Conservation (phyloP, 2,329 filamentous ascomycete species). For the Gliomastix tumulicola region DNA sequence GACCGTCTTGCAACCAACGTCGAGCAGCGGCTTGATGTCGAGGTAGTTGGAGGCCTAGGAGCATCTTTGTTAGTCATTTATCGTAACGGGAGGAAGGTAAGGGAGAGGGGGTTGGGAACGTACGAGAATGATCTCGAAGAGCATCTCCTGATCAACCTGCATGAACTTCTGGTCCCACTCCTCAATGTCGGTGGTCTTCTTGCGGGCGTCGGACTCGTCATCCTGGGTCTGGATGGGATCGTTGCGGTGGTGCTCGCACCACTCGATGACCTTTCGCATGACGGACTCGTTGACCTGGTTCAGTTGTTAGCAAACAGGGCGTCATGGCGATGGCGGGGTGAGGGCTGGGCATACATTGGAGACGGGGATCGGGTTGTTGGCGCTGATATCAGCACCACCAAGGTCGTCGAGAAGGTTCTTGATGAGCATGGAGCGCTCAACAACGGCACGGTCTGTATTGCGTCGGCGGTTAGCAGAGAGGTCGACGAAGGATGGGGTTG, state of each 20-base stretch:
- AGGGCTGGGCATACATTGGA: conserved; percentile 57
- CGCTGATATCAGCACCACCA: conserved; percentile 51
- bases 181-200: conserved; percentile 98
- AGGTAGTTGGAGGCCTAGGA: conserved; percentile 92
- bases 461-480: conserved; percentile 2
- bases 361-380: conserved; percentile 72
- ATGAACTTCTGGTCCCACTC: conserved; percentile 99
- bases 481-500: conserved; percentile 3
- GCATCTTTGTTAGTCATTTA: conserved; percentile 4
- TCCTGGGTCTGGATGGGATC: conserved; percentile 78
- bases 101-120: conserved; percentile 20
- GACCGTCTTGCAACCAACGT: conserved; percentile 98
- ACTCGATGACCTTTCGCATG: conserved; percentile 92
- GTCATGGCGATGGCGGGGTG: conserved; percentile 2
- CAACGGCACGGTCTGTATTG: conserved; percentile 66
- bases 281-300: conserved; percentile 82
- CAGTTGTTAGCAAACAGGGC: conserved; percentile 6
- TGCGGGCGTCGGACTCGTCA: conserved; percentile 87
- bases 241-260: conserved; percentile 91
- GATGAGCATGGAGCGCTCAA: conserved; percentile 88
- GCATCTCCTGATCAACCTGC: conserved; percentile 99
- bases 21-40: conserved; percentile 95
- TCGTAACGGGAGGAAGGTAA: conserved; percentile 2
- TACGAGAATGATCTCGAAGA: conserved; percentile 98
- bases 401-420: conserved; percentile 98